Percentiles rank a stretch among this genome's conserved stretches.
These are phyloP conservation scores for Phyllosticta paracitricarpa DNA, from an alignment of 2,329 filamentous ascomycete species.

Conservation along the genomic window DNA sequence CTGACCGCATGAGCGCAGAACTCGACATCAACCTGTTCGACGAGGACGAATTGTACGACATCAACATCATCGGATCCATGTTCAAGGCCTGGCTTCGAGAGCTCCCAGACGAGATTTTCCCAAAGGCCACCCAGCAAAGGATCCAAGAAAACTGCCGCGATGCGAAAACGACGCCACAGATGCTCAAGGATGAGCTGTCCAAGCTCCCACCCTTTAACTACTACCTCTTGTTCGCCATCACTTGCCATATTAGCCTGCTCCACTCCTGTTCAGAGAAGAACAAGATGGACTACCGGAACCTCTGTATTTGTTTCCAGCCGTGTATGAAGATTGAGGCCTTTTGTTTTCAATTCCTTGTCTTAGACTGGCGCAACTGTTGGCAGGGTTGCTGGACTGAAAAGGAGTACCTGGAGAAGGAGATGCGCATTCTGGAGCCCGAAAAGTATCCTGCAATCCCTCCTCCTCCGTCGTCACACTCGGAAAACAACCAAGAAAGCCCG, in stretches of 20 bases:
- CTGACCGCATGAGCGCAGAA: slow-evolving; percentile 42
- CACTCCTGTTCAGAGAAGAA: slow-evolving; percentile 90
- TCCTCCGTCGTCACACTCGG: slow-evolving; percentile 6
- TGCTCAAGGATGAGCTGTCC: slow-evolving; percentile 84
- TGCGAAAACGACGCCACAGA: slow-evolving; percentile 68
- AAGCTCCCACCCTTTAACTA: slow-evolving; percentile 96
- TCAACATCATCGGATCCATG: slow-evolving; percentile 93
- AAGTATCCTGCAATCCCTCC: slow-evolving; percentile 2
- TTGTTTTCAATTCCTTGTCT: slow-evolving; percentile 90
- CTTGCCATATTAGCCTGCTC: slow-evolving; percentile 85
- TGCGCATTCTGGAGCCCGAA: slow-evolving; percentile 14
- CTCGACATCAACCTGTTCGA: slow-evolving; percentile 84
- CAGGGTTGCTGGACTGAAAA: slow-evolving; percentile 89
- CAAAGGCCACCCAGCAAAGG: slow-evolving; percentile 69
- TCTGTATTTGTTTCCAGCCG: slow-evolving; percentile 94
- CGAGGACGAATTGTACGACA: slow-evolving; percentile 81
- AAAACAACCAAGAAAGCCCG: background rate
- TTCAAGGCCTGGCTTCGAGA: slow-evolving; percentile 94
- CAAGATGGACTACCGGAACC: slow-evolving; percentile 94
- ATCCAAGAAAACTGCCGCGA: slow-evolving; percentile 72
- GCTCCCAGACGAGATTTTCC: slow-evolving; percentile 88
- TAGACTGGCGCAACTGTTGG: slow-evolving; percentile 95
- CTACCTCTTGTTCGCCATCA: slow-evolving; percentile 94
- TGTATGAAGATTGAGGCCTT: slow-evolving; percentile 94
- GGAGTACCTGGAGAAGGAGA: slow-evolving; percentile 60